phyloP scores from a whole-genome alignment of 768 basidiomycete genomes.

The Naematelia aurantialba region DNA sequence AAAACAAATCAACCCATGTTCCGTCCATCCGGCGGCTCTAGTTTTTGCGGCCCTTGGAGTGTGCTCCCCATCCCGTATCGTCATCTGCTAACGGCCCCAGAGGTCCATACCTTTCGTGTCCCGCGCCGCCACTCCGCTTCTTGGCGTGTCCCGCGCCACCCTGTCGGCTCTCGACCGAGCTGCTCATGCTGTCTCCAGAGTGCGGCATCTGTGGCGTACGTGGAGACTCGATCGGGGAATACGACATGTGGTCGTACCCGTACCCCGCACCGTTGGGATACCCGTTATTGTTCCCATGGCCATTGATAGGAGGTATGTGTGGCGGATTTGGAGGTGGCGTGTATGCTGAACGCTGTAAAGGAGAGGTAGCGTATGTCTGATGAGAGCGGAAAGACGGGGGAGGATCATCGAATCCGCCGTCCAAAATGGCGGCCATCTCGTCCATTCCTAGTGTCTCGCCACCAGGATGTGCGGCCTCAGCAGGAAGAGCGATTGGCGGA shows the following conservation, averaged over 20 bases:
- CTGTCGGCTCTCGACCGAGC: conserved; percentile 30
- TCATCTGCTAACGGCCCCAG: conserved; percentile 43
- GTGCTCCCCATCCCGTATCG: conserved; percentile 32
- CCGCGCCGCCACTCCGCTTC: conserved; percentile 43
- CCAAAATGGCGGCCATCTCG: conserved; percentile 88
- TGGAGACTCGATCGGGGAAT: conserved; percentile 2
- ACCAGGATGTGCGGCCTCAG: conserved; percentile 38
- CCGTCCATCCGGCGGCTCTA: conserved; percentile 3
- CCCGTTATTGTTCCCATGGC: conserved; percentile 2
- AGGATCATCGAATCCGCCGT: conserved; percentile 78
- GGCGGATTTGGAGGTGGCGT: conserved; percentile 1
- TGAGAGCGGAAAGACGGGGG: conserved; percentile 37
- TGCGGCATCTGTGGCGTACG: conserved; percentile 24
- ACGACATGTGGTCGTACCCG: not conserved
- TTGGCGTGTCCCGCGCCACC: conserved; percentile 45
- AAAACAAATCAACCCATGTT: conserved; percentile 4
- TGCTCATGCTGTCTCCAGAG: conserved; percentile 15
- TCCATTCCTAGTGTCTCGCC: conserved; percentile 61
- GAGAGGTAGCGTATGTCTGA: not conserved
- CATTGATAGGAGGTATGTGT: conserved; percentile 9
- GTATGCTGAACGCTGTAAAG: not conserved
- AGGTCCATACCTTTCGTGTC: conserved; percentile 37
- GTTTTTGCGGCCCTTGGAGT: conserved; percentile 17
- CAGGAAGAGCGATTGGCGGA: conserved; percentile 70
- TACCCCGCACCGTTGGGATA: conserved; percentile 10